phyloP scores from a whole-genome alignment of 331 rosid species.

The Acacia pycnantha region DNA sequence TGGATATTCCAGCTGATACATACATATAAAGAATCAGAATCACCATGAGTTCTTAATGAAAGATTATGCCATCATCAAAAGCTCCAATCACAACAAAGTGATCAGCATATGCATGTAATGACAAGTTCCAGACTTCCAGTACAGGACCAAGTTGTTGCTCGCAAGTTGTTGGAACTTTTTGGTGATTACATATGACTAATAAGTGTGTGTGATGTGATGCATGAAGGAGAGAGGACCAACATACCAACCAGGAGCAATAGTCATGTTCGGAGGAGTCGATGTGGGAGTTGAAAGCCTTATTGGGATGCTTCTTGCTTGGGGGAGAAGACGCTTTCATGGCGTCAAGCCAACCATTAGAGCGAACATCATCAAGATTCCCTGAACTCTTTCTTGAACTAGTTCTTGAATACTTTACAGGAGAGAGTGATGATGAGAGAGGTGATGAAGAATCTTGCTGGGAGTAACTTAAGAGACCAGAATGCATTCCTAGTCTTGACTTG shows the following conservation, averaged over 20 bases:
- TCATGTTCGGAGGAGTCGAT: conserved; percentile 32
- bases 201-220: not conserved
- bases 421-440: conserved; percentile 26
- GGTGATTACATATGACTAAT: no score
- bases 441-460: conserved; percentile 56
- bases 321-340: conserved; percentile 98
- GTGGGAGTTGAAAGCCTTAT: conserved; percentile 47
- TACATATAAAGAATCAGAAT: not conserved
- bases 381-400: conserved; percentile 59
- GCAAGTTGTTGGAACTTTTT: no score
- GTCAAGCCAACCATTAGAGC: conserved; percentile 86
- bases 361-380: conserved; percentile 70
- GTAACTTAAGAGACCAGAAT: conserved; percentile 40
- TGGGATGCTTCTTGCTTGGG: conserved; percentile 68
- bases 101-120: no score
- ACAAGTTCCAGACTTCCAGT: no score
- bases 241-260: conserved; percentile 73
- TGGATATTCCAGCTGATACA: conserved; percentile 67
- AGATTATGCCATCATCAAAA: no score
- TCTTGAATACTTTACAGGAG: conserved; percentile 50
- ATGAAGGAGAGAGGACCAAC: not conserved
- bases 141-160: no score
- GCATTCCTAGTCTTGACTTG: conserved; percentile 80
- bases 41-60: no score
- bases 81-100: no score